Evolutionary conservation across 768 basidiomycete species (phyloP), one percentile per base, ranked within the genome.

Genomic region (Rubroboletus satanas): DNA sequence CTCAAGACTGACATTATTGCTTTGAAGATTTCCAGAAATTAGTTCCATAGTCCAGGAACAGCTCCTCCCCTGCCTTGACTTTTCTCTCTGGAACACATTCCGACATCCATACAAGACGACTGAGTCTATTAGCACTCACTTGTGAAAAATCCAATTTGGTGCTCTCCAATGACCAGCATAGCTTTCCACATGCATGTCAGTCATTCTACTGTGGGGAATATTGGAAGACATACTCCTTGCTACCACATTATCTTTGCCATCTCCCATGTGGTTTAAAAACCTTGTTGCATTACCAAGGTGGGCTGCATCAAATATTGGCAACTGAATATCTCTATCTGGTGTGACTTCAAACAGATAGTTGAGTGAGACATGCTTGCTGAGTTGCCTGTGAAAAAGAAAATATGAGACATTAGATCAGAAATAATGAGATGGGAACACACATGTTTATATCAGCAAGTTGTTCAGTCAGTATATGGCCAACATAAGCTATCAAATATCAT

Each of bases 221-320:
- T 18, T 1, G 7, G 12, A 42, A 26, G 3, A 64, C 68, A 57
- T 52, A 76, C 75, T 8, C 2, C 0, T 53, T 51, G 72, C 70
- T 9, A 44, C 49, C n/a, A 67, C 63, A 47, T 66, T 63, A 4
- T 39, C 62, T 14, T 43, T 17, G 5, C 46, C 43, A 15, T 21
- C 23, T 2, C 9, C 2, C 1, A 26, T 43, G 49, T 77, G 75
- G 57, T 81, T 81, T 2, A 81, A 56, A 51, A 73, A 81, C 32
- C 79, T 67, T 0, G 74, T 77, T 41, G 72, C 66, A 63, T 82
- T 79, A 0, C 79, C 78, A 11, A 74, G 53, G 10, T 60, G 52
- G n/a, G 71, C 72, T 21, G 79, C 75, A 66, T 82, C 80, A 38
- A 62, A 51, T 38, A 62, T 9, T 8, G 32, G 35, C 1, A 54